Evolutionary conservation across 371 early-diverging fungal genomes (phyloP).

Genomic region (Mortierella sp.): DNA sequence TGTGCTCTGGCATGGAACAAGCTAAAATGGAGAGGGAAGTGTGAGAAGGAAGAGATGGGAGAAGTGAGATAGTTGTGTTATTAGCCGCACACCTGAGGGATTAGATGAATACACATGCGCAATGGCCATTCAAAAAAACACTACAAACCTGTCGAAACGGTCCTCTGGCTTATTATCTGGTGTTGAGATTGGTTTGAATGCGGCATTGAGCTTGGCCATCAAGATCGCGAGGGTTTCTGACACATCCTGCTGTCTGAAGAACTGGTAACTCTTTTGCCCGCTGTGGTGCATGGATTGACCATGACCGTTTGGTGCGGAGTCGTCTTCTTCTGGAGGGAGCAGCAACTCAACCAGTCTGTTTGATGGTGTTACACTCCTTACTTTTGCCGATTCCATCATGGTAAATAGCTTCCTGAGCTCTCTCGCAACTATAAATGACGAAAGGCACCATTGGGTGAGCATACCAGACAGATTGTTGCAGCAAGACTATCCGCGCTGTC

Average conservation of each 20-base stretch:
- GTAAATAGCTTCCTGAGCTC: slow-evolving; percentile 55
- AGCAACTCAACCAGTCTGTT: slow-evolving; percentile 34
- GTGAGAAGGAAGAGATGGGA: neutral
- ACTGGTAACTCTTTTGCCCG: neutral
- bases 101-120: too few relatives aligned
- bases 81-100: neutral
- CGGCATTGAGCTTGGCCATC: slow-evolving; percentile 32
- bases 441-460: neutral
- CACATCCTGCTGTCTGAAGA: slow-evolving; percentile 38
- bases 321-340: slow-evolving; percentile 17
- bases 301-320: neutral
- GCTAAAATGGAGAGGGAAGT: slow-evolving; percentile 7
- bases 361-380: slow-evolving; percentile 15
- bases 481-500: neutral
- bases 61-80: neutral
- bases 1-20: slow-evolving; percentile 28
- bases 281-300: neutral
- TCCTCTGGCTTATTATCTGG: slow-evolving; percentile 20
- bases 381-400: slow-evolving; percentile 18
- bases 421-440: slow-evolving; percentile 36
- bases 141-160: slow-evolving; percentile 31
- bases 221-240: slow-evolving; percentile 34
- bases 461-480: neutral
- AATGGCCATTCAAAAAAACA: too few relatives aligned
- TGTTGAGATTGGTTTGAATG: slow-evolving; percentile 17